These are phyloP conservation scores for Cydonia oblonga DNA, from an alignment of 331 rosid genomes.

Conservation along the genomic window DNA sequence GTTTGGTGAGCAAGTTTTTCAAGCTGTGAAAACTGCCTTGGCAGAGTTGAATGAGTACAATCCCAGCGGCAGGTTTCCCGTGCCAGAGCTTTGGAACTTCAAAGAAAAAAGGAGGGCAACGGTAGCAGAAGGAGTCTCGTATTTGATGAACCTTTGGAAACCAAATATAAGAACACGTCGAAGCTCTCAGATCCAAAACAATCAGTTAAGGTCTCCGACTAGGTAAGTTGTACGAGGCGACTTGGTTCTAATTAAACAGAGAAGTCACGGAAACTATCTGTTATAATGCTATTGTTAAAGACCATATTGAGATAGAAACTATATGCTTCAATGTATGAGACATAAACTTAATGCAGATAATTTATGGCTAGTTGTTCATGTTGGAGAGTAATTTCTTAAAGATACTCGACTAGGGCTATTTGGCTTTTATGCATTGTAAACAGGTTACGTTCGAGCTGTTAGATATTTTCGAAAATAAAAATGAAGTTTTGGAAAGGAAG, in stretches of 20 bases:
- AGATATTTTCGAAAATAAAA: no score
- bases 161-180: neutral
- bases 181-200: neutral
- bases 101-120: neutral
- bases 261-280: neutral
- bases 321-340: neutral
- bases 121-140: neutral
- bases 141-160: neutral
- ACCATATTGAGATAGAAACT: neutral
- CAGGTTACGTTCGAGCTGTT: no score
- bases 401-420: neutral
- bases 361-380: neutral
- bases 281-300: neutral
- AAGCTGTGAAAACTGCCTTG: slow-evolving; percentile 2
- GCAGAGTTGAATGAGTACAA: slow-evolving; percentile 6
- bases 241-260: neutral
- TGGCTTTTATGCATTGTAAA: no score
- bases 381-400: neutral
- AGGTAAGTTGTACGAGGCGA: neutral
- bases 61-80: neutral
- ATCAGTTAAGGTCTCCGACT: neutral
- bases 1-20: neutral
- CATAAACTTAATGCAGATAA: neutral
- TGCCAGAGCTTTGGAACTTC: slow-evolving; percentile 9
- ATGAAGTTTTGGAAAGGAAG: no score